A percentile compares a stretch with the other conserved stretches of the same genome.
Evolutionary conservation across 768 basidiomycete species (phyloP).

Genomic region (Trametopsis cervina): DNA sequence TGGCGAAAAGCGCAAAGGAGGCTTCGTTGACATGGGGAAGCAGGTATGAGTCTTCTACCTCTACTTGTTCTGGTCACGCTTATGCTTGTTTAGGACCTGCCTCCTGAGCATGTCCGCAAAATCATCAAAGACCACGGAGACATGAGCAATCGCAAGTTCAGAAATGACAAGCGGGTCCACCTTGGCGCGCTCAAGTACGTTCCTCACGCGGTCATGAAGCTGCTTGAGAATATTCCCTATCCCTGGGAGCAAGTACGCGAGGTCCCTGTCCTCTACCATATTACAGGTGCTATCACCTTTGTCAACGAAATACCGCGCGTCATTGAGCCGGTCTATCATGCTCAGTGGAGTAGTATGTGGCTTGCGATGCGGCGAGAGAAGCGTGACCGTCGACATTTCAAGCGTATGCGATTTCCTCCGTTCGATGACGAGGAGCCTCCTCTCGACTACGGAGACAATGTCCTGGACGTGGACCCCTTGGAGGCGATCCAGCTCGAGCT

Average conservation of each 20-base stretch:
- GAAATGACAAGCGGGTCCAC: conserved; percentile 99
- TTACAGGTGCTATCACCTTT: conserved; percentile 98
- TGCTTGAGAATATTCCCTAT: conserved; percentile 95
- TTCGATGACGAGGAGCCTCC: conserved; percentile 99
- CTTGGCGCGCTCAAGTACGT: conserved; percentile 98
- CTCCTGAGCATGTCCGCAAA: conserved; percentile 97
- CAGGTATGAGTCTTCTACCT: conserved; percentile 47
- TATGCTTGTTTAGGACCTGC: conserved; percentile 60
- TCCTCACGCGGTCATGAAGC: conserved; percentile 98
- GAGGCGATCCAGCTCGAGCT: conserved; percentile 97
- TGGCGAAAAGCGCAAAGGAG: conserved; percentile 85
- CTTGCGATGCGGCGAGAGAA: conserved; percentile 98
- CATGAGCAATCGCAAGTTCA: conserved; percentile 99
- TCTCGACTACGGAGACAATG: conserved; percentile 98
- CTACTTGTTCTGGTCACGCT: neutral
- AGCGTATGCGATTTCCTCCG: conserved; percentile 98
- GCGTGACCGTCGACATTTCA: conserved; percentile 97
- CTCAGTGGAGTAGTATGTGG: conserved; percentile 99
- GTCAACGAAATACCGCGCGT: conserved; percentile 97
- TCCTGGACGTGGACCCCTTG: conserved; percentile 94
- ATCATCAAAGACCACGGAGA: conserved; percentile 99
- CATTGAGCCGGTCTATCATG: conserved; percentile 96
- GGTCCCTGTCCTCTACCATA: conserved; percentile 97
- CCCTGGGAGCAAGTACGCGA: conserved; percentile 99
- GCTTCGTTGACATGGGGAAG: conserved; percentile 89